phyloP scores from a whole-genome alignment of 441 rosid species.

The Pelargonium citronellum region DNA sequence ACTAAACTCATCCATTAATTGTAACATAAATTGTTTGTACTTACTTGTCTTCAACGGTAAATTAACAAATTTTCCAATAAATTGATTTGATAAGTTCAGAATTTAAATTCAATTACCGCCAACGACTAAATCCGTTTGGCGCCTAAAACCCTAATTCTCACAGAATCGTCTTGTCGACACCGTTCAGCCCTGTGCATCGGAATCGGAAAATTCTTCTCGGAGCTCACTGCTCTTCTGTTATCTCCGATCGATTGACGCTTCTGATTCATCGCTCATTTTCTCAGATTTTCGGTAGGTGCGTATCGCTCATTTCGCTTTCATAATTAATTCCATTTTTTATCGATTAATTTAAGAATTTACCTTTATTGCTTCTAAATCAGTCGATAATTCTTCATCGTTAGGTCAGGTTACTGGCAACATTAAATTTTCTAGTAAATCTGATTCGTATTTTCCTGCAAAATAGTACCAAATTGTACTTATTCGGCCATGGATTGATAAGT shows the following conservation, averaged over 20 bases:
- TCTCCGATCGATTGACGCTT: neutral
- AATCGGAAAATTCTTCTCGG: neutral
- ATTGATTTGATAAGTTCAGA: neutral
- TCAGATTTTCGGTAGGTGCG: neutral
- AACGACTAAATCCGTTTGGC: neutral
- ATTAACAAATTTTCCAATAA: too few relatives aligned
- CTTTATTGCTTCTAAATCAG: neutral
- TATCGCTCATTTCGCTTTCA: neutral
- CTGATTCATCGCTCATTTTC: neutral
- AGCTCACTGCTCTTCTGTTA: neutral
- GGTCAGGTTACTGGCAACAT: neutral
- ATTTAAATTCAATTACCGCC: neutral
- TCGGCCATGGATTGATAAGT: neutral
- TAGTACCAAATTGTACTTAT: neutral
- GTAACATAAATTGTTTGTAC: too few relatives aligned
- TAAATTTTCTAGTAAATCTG: neutral
- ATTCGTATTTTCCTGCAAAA: neutral
- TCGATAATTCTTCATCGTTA: neutral
- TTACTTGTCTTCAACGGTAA: too few relatives aligned
- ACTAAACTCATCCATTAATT: too few relatives aligned
- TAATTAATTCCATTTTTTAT: neutral
- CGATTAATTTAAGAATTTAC: neutral
- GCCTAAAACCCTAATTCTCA: constrained; percentile 5
- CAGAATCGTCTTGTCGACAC: neutral
- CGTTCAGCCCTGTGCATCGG: neutral